Base-by-base conservation (phyloP, 208 protist genomes). In the Crithidia fasciculata region DNA sequence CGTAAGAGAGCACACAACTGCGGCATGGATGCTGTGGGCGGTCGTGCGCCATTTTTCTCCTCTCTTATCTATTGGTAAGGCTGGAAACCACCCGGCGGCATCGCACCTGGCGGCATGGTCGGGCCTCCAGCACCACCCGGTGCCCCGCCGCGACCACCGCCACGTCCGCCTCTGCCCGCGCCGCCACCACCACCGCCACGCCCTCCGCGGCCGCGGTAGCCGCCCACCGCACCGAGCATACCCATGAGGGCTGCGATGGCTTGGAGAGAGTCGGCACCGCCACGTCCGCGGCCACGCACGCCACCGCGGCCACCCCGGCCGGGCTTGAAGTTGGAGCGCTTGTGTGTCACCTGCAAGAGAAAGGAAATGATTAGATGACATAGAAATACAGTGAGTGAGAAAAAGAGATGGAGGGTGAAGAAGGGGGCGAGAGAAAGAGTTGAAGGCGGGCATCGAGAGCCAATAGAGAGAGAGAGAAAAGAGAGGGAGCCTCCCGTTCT, bases 211-310 rank as follows among this genome's bases (percentile, higher is more conserved):
- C 68, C 67, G 28, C 72, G 68, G 47, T 72, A 76, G 37, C 73
- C 76, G 56, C 78, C 69, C 54, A 66, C 81, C 5, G 77, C 80
- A 9, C 80, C 76, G 16, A 90, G 83, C 83, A 91, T 86, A 7
- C 84, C 85, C 86, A 94, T 92, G 8, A 94, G 67, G 15, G 86
- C 80, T 49, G 83, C 83, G 50, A 94, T 84, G 15, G 85, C 86
- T 62, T 91, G 86, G 28, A 86, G 85, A 1, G 89, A 85, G 53
- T 91, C 86, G 5, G 69, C 52, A 15, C 40, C 77, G 50, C 71
- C 65, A 57, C 75, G 64, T 12, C 74, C 56, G 53, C 74, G 58
- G 28, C 77, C 62, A 40, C 60, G 64, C 37, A 71, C 65, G 53
- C 79, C 70, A 41, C 83, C 81, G 44, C 84, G 71, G 15, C 87